Conservation (phyloP, 306 rosid species). For the Prunus dulcis region DNA sequence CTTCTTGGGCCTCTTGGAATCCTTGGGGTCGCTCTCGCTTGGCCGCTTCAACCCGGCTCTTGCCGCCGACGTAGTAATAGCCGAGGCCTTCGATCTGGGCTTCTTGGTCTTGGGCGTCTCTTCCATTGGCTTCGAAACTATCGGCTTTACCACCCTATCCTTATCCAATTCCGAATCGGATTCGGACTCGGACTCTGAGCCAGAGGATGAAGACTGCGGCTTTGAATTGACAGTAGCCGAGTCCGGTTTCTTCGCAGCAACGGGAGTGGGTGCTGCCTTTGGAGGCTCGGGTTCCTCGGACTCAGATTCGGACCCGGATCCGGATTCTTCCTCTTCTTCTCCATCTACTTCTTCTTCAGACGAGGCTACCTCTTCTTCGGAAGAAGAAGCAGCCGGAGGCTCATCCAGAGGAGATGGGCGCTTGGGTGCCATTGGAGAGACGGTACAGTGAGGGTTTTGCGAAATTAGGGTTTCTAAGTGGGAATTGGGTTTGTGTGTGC, state of each 20-base stretch:
- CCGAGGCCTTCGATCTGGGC: conserved; percentile 36
- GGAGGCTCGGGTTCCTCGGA: conserved; percentile 8
- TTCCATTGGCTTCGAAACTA: conserved; percentile 51
- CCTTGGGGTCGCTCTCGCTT: conserved; percentile 7
- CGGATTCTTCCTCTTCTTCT: conserved; percentile 31
- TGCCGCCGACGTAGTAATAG: conserved; percentile 10
- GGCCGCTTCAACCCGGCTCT: conserved; percentile 41
- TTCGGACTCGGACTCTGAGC: conserved; percentile 39
- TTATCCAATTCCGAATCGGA: conserved; percentile 41
- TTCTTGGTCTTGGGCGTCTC: conserved; percentile 37
- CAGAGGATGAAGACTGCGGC: conserved; percentile 35
- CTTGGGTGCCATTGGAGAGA: conserved; percentile 54
- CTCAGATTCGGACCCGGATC: conserved; percentile 12
- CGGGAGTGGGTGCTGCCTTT: conserved; percentile 19
- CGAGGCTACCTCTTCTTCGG: conserved; percentile 31
- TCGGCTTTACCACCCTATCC: conserved; percentile 31
- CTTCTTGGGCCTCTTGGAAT: conserved; percentile 43
- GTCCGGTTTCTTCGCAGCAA: conserved; percentile 25
- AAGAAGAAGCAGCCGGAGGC: conserved; percentile 67
- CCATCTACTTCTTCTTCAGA: conserved; percentile 18
- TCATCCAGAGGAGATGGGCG: conserved; percentile 63
- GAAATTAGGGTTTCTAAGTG: conserved; percentile 5
- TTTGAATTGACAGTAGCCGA: conserved; percentile 17
- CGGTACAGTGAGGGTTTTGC: conserved; percentile 19
- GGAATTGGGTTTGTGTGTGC: background rate